Base-by-base conservation (phyloP, 163 green algal genomes). In the Coccomyxa subellipsoidea region DNA sequence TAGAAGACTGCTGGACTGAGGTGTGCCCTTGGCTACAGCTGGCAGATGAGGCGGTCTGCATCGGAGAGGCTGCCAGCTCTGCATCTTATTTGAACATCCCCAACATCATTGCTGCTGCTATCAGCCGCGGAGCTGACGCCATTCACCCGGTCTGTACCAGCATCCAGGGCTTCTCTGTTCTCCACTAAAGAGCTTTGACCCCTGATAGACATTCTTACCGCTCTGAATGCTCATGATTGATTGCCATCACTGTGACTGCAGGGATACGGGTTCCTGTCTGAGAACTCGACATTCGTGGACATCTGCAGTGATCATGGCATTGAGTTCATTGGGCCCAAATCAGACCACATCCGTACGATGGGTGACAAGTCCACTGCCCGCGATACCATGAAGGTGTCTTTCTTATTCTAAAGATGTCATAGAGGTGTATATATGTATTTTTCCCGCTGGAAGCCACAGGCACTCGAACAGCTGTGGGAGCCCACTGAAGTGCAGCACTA, bases 1-100 rank as follows among this genome's bases (percentile, higher is more conserved):
- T 59, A 12, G 23, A 59, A 12, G 15, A 59, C 23, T 59, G 23
- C 47, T 27, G 4, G 47, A 27, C 47, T 59, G 47, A 59, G 15
- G 1, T 34, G 31, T 73, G 66, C 8, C 66, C 27, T 10, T n/a
- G 31, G 66, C 0, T 27, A 78, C 90, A 96, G 90, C 87, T 98
- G 29, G 95, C 95, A 18, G 95, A 98, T 84, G 95, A 98, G 86
- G 93, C 95, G 4, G 95, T 98, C 40, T 98, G 95, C 91, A 98
- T 99, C 78, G 96, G 96, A 25, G 92, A 97, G 77, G 88, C 94
- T 2, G 85, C 95, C 73, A 94, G 87, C 80, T 91, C 87, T 54
- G 95, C 96, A 87, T 97, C 93, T n/a, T 99, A 99, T 89, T 90
- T 99, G 23, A 96, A 95, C 83, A 94, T 98, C 31, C 96, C 96